Conservation (phyloP, 2,329 filamentous ascomycete genomes). For the Monosporascus sp. region DNA sequence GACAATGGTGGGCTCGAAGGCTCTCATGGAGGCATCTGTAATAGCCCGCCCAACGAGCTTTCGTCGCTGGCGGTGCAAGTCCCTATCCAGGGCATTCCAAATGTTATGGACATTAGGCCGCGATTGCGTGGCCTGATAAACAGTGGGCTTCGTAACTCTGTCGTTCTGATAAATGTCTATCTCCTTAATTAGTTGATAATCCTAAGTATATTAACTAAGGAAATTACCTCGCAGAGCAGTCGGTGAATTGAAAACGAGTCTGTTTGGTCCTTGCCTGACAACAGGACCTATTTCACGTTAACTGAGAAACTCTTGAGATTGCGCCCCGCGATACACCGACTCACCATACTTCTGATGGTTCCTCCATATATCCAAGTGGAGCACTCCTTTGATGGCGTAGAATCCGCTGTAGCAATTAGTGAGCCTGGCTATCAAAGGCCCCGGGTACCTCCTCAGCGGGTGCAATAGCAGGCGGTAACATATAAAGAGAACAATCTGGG, state of each 20-base stretch:
- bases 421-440: slow-evolving; percentile 2
- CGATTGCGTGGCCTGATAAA: slow-evolving; percentile 4
- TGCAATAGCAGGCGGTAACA: slow-evolving; percentile 2
- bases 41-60: slow-evolving; percentile 8
- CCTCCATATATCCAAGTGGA: slow-evolving; percentile 3
- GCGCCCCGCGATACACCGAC: not conserved
- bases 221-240: slow-evolving; percentile 6
- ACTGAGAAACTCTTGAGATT: not conserved
- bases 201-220: no score
- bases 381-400: slow-evolving; percentile 1
- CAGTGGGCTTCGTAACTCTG: slow-evolving; percentile 6
- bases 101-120: slow-evolving; percentile 1
- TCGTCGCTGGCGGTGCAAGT: slow-evolving; percentile 9
- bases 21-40: slow-evolving; percentile 8
- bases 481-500: not conserved
- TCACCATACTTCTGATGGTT: slow-evolving; percentile 6
- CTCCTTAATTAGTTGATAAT: not conserved
- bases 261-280: slow-evolving; percentile 11
- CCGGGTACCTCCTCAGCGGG: slow-evolving; percentile 2
- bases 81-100: slow-evolving; percentile 6
- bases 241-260: slow-evolving; percentile 13
- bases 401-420: slow-evolving; percentile 2
- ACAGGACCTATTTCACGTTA: slow-evolving; percentile 1
- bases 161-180: slow-evolving; percentile 13
- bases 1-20: slow-evolving; percentile 11